These are phyloP conservation scores for Colletotrichum echinochloae DNA, from an alignment of 2,329 filamentous ascomycete species.

Conservation along the genomic window DNA sequence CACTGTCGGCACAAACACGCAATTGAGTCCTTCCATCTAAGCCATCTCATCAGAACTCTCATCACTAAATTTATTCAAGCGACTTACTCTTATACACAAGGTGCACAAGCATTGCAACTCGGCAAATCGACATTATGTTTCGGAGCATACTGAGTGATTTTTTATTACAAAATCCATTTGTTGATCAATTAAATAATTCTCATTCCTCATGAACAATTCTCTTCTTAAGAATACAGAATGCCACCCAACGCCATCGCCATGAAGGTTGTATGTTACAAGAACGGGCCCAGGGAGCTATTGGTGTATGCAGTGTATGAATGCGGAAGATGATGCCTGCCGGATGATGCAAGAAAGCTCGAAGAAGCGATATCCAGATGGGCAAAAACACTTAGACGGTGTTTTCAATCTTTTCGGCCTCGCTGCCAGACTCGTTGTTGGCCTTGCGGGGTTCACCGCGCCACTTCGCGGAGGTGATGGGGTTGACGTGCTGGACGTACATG, in stretches of 20 bases:
- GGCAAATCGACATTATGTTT: too few species aligned
- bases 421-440: conserved; percentile 39
- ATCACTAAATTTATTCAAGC: too few species aligned
- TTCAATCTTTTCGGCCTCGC: conserved; percentile 32
- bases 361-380: neutral
- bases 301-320: conserved; percentile 6
- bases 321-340: neutral
- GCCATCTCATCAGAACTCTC: too few species aligned
- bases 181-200: conserved; percentile 29
- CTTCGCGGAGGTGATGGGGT: conserved; percentile 59
- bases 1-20: too few species aligned
- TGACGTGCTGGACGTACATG: conserved; percentile 73
- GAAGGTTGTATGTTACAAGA: conserved; percentile 33
- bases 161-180: neutral
- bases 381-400: conserved; percentile 15
- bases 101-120: too few species aligned
- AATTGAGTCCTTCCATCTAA: too few species aligned
- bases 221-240: conserved; percentile 15
- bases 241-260: conserved; percentile 40
- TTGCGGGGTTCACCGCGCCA: conserved; percentile 49
- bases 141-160: rapidly evolving
- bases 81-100: too few species aligned
- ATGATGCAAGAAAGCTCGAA: neutral
- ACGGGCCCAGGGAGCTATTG: conserved; percentile 6
- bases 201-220: conserved; percentile 37